Base-by-base conservation (phyloP, 306 rosid genomes). In the Cyclanthera cordifolia region DNA sequence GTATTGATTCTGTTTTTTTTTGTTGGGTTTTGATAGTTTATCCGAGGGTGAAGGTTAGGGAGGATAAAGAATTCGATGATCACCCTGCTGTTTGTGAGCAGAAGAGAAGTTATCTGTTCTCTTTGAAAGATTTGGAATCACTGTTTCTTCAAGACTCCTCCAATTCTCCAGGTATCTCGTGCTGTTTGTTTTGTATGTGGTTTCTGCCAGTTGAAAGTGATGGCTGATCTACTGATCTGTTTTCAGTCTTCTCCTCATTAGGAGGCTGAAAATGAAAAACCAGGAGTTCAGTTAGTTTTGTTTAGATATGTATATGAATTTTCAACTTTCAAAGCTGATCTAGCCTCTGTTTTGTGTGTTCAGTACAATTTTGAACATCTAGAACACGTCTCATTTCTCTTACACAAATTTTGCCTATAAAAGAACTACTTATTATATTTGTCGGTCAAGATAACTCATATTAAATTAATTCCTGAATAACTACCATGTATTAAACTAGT, bases 1-100 rank as follows among this genome's bases (percentile, higher is more conserved):
- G 50, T 8, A 1, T 45, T 53, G 59, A 49, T 74, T 55, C 14
- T 74, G 66, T 68, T 66, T 21, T 68, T 66, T 21, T 28, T 53
- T 52, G 65, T 51, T 53, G n/a, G 57, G 8, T 37, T 37, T 55
- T 64, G 19, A 0, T 27, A 73, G 76, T 63, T 25, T 73, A 61
- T 63, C 76, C 76, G 13, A 73, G 30, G 76, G 71, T 73, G 64
- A 73, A 37, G 65, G 76, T 63, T 64, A 58, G 47, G 56, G 75
- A 45, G 28, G 75, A 57, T 23, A 30, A 76, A 4, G 51, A 80
- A 8, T 55, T 46, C 41, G 79, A 71, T 72, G 82, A 74, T 81
- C 69, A 16, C 1, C 59, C 6, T 71, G 67, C 14, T 66, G n/a
- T 43, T 2, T 0, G 9, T 48, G 79, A 74, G 51, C 75, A 24